These are phyloP conservation scores for Bipolaris oryzae DNA, from an alignment of 2,329 filamentous ascomycete species.

Conservation along the genomic window DNA sequence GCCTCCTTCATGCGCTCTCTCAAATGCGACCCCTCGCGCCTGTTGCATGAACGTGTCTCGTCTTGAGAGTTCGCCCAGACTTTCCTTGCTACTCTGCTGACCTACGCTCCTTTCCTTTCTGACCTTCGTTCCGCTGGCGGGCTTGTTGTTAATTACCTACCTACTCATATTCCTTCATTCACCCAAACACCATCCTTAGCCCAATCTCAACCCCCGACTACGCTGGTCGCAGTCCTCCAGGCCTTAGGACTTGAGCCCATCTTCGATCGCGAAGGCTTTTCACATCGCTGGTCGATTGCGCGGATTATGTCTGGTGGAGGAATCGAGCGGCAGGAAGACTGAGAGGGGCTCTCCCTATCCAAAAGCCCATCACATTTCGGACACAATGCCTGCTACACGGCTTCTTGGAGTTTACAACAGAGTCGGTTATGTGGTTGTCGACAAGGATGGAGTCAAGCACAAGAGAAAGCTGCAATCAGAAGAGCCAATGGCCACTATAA, in stretches of 20 bases:
- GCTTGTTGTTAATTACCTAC: slow-evolving; percentile 44
- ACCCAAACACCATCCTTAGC: slow-evolving; percentile 26
- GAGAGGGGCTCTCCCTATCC: slow-evolving; percentile 37
- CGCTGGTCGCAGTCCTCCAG: slow-evolving; percentile 43
- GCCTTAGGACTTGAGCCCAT: slow-evolving; percentile 38
- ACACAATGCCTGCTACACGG: slow-evolving; percentile 41
- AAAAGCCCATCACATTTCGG: slow-evolving; percentile 24
- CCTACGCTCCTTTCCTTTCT: slow-evolving; percentile 36
- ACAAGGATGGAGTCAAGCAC: slow-evolving; percentile 25
- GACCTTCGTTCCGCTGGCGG: slow-evolving; percentile 47
- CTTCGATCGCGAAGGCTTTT: slow-evolving; percentile 19
- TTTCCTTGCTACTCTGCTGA: slow-evolving; percentile 41
- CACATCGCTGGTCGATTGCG: slow-evolving; percentile 31
- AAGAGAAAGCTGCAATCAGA: slow-evolving; percentile 18
- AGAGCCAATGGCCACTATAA: slow-evolving; percentile 28
- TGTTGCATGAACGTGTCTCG: slow-evolving; percentile 43
- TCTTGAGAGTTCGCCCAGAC: slow-evolving; percentile 44
- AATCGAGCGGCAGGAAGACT: slow-evolving; percentile 43
- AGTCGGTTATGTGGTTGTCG: slow-evolving; percentile 40
- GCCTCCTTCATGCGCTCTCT: slow-evolving; percentile 47
- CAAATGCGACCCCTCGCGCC: slow-evolving; percentile 43
- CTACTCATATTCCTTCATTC: slow-evolving; percentile 43
- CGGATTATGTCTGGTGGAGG: slow-evolving; percentile 44
- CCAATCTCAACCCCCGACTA: slow-evolving; percentile 17
- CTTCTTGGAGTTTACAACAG: slow-evolving; percentile 25